phyloP scores from a whole-genome alignment of 495 filamentous ascomycete species.

The Tetracladium setigerum region DNA sequence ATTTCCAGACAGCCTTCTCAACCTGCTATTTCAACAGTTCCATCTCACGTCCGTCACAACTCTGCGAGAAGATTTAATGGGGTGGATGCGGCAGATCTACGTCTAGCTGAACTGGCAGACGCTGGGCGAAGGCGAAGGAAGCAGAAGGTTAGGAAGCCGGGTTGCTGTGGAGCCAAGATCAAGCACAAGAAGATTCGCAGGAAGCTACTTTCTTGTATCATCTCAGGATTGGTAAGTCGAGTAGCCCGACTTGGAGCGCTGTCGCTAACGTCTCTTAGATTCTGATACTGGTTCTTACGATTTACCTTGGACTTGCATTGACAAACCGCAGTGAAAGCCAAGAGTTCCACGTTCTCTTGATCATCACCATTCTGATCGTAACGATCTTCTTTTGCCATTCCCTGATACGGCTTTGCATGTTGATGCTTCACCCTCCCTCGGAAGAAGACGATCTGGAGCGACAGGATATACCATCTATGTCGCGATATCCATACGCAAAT shows the following conservation, averaged over 20 bases:
- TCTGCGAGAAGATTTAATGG: conserved; percentile 24
- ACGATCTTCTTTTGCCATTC: conserved; percentile 76
- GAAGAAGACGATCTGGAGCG: conserved; percentile 12
- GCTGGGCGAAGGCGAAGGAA: conserved; percentile 17
- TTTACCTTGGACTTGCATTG: conserved; percentile 32
- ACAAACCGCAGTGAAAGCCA: conserved; percentile 29
- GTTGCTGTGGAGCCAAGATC: conserved; percentile 31
- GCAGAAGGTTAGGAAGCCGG: not conserved
- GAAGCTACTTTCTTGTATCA: conserved; percentile 40
- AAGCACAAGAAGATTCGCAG: conserved; percentile 42
- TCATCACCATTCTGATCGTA: conserved; percentile 63
- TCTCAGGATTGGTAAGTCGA: conserved; percentile 45
- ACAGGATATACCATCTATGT: conserved; percentile 31
- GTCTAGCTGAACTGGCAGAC: conserved; percentile 25
- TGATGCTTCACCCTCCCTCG: conserved; percentile 30
- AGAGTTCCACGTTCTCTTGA: conserved; percentile 67
- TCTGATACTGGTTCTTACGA: conserved; percentile 58
- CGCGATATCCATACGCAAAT: conserved; percentile 51
- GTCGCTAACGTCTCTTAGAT: conserved; percentile 36
- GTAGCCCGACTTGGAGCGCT: no score
- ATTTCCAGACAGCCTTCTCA: not conserved
- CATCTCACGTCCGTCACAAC: conserved; percentile 6
- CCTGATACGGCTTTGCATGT: conserved; percentile 63
- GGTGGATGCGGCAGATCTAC: conserved; percentile 28
- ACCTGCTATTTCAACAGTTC: conserved; percentile 11